phyloP scores from a whole-genome alignment of 2,329 filamentous ascomycete genomes.

The Fusarium brevicatenulatum region DNA sequence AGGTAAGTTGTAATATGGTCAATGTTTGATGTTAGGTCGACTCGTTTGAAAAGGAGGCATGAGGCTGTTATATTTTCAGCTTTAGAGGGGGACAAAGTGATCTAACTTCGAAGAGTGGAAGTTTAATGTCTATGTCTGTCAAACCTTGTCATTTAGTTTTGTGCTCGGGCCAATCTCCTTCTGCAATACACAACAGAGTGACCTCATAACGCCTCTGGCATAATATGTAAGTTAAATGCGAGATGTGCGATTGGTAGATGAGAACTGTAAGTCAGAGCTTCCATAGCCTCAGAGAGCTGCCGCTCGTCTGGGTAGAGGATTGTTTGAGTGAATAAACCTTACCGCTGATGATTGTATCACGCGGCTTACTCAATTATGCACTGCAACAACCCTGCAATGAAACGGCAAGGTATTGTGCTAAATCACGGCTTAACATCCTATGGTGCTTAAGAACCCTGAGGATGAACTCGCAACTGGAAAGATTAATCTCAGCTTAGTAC shows the following conservation, averaged over 20 bases:
- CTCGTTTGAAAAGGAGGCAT: too few relatives aligned
- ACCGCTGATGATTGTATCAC: not conserved
- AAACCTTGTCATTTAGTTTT: not conserved
- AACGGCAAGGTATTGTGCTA: not conserved
- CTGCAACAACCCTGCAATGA: not conserved
- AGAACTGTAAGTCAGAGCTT: not conserved
- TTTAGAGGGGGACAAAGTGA: not conserved
- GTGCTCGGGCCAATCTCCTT: too few relatives aligned
- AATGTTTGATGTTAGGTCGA: rapidly evolving
- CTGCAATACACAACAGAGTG: too few relatives aligned
- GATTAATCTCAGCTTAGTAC: not conserved
- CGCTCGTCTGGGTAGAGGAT: not conserved
- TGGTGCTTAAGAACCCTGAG: not conserved
- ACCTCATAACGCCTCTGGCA: not conserved
- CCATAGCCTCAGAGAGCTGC: too few relatives aligned
- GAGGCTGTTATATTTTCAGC: not conserved
- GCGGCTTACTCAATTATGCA: not conserved
- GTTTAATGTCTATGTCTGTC: not conserved
- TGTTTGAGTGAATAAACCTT: not conserved
- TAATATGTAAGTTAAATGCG: not conserved
- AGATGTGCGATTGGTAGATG: not conserved
- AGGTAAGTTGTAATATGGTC: not conserved
- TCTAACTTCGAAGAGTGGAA: too few relatives aligned
- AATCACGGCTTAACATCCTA: not conserved
- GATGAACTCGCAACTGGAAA: not conserved